phyloP scores from a whole-genome alignment of 192 early-diverging fungal genomes.

The Diversispora eburnea region DNA sequence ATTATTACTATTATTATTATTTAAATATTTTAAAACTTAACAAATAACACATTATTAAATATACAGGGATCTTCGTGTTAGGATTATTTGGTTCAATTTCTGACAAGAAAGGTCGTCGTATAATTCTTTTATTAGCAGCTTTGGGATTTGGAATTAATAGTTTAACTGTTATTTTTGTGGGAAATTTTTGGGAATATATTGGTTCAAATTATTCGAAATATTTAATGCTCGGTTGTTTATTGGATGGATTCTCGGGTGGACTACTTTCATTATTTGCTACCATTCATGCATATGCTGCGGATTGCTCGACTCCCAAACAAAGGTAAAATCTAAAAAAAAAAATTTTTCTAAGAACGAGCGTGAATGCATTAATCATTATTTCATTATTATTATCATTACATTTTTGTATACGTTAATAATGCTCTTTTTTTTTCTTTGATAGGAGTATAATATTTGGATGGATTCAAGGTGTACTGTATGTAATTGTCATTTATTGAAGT shows the following conservation, averaged over 20 bases:
- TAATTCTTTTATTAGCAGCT: neutral
- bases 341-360: too few relatives aligned
- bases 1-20: too few relatives aligned
- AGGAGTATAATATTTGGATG: slow-evolving; percentile 22
- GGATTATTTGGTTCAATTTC: slow-evolving; percentile 15
- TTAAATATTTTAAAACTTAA: too few relatives aligned
- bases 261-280: neutral
- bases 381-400: neutral
- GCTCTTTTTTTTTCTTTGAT: neutral
- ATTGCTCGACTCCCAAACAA: slow-evolving; percentile 12
- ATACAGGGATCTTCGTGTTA: slow-evolving; percentile 15
- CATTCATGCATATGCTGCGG: slow-evolving; percentile 8
- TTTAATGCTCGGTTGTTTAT: neutral
- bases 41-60: too few relatives aligned
- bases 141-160: neutral
- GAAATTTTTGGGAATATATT: neutral
- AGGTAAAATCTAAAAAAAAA: slow-evolving; percentile 18
- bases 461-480: neutral
- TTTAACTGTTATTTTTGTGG: neutral
- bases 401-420: neutral
- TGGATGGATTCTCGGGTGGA: slow-evolving; percentile 16
- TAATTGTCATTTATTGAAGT: too few relatives aligned
- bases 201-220: neutral
- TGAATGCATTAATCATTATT: too few relatives aligned
- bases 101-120: slow-evolving; percentile 18